A percentile compares a stretch with the other conserved stretches of the same genome.
Conservation (phyloP, 345 rosid species). For the Ricinus communis region DNA sequence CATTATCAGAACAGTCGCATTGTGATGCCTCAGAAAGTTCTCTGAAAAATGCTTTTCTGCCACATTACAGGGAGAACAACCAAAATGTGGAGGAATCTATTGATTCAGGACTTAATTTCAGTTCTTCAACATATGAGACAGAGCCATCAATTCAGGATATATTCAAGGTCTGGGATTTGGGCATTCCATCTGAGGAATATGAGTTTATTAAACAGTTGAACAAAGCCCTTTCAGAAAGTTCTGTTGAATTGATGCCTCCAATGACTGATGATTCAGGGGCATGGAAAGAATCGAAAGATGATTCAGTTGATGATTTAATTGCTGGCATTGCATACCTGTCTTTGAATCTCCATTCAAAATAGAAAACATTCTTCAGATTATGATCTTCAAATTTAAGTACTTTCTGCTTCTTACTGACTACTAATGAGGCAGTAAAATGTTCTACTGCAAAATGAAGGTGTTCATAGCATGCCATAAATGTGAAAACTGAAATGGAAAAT, state of each 20-base stretch:
- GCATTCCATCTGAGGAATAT: conserved; percentile 44
- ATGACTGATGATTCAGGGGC: conserved; percentile 28
- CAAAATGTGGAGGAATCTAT: conserved; percentile 8
- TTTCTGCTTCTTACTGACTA: neutral
- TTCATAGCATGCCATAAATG: too few relatives aligned
- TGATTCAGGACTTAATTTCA: conserved; percentile 21
- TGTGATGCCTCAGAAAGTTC: conserved; percentile 30
- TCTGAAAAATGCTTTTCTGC: conserved; percentile 32
- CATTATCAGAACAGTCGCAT: conserved; percentile 22
- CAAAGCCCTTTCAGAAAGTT: conserved; percentile 43
- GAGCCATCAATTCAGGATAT: conserved; percentile 43
- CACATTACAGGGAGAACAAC: conserved; percentile 32
- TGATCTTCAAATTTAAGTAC: neutral
- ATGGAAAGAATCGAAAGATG: conserved; percentile 31
- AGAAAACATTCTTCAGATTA: neutral
- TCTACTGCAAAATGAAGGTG: too few relatives aligned
- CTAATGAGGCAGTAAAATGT: neutral
- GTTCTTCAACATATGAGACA: conserved; percentile 17
- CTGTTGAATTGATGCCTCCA: conserved; percentile 19
- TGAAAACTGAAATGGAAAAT: neutral
- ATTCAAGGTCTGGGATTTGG: conserved; percentile 71
- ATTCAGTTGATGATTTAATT: conserved; percentile 42
- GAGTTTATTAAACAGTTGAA: conserved; percentile 50
- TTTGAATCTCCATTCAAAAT: conserved; percentile 20
- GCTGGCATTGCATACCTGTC: conserved; percentile 58